These are phyloP conservation scores for Aurifilum marmelostoma DNA, from an alignment of 2,329 filamentous ascomycete genomes.

Conservation along the genomic window DNA sequence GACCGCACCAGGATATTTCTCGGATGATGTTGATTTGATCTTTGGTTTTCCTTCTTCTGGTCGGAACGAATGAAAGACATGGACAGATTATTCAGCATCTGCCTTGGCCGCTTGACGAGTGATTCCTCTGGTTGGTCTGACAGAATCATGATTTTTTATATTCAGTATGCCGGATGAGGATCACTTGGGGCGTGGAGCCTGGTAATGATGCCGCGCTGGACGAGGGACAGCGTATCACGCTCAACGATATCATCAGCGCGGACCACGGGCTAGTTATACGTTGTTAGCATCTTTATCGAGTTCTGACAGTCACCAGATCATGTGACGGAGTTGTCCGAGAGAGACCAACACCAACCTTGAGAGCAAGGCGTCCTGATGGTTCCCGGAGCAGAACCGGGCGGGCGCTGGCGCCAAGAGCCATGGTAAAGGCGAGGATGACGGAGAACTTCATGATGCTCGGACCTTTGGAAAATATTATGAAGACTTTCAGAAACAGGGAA, in stretches of 20 bases:
- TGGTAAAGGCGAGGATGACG: slow-evolving; percentile 12
- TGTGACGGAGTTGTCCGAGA: too few relatives aligned
- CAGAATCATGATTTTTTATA: not conserved
- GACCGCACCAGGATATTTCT: not conserved
- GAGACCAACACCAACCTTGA: slow-evolving; percentile 19
- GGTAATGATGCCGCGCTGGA: slow-evolving; percentile 19
- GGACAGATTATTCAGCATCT: not conserved
- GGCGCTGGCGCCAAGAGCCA: slow-evolving; percentile 20
- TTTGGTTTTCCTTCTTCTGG: not conserved
- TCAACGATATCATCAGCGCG: slow-evolving; percentile 26
- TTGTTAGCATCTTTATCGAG: slow-evolving; percentile 4
- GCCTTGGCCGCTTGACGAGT: not conserved
- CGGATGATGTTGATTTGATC: not conserved
- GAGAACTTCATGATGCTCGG: slow-evolving; percentile 23
- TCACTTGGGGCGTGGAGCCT: slow-evolving; percentile 10
- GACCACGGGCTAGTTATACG: slow-evolving; percentile 14
- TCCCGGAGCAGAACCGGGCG: slow-evolving; percentile 17
- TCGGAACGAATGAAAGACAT: not conserved
- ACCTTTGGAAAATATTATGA: slow-evolving; percentile 2
- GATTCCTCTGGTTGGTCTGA: not conserved
- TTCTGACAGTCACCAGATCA: too few relatives aligned
- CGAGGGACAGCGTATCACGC: slow-evolving; percentile 19
- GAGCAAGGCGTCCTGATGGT: slow-evolving; percentile 22
- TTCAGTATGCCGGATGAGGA: slow-evolving; percentile 12
- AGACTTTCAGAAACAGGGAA: not conserved